Percentiles rank a stretch among this genome's conserved stretches.
phyloP scores from a whole-genome alignment of 805 yeast genomes.

The Candida arabinofermentans region DNA sequence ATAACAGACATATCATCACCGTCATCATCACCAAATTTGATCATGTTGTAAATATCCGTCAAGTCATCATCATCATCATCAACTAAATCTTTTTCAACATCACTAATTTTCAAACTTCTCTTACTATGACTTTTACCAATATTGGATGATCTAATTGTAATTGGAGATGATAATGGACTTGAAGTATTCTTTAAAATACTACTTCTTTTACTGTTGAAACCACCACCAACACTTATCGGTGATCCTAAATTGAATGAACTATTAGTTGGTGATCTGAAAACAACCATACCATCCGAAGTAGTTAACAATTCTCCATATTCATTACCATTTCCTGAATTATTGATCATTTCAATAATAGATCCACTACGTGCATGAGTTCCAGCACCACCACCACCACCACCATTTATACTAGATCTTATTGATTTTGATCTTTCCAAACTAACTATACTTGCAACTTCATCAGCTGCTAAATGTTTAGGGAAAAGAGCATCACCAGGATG shows the following conservation, averaged over 20 bases:
- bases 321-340: slow-evolving; percentile 3
- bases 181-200: slow-evolving; percentile 11
- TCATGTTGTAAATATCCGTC: slow-evolving; percentile 27
- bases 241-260: neutral
- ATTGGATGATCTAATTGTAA: neutral
- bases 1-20: slow-evolving; percentile 13
- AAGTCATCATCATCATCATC: slow-evolving; percentile 20
- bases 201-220: slow-evolving; percentile 4
- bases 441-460: slow-evolving; percentile 72
- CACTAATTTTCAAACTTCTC: neutral
- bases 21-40: slow-evolving; percentile 27
- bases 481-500: slow-evolving; percentile 58
- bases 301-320: slow-evolving; percentile 14
- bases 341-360: slow-evolving; percentile 26
- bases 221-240: neutral
- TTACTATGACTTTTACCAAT: neutral
- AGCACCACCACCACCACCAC: neutral
- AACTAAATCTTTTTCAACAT: slow-evolving; percentile 5
- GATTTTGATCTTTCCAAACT: slow-evolving; percentile 64
- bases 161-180: slow-evolving; percentile 7
- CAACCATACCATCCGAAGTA: slow-evolving; percentile 41
- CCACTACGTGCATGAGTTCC: slow-evolving; percentile 9
- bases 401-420: slow-evolving; percentile 32
- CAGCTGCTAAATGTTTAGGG: slow-evolving; percentile 62
- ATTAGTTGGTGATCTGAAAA: slow-evolving; percentile 30